Percentiles rank a stretch among this genome's conserved stretches.
phyloP scores from a whole-genome alignment of 768 basidiomycete species.

The Pulveroboletus frians region DNA sequence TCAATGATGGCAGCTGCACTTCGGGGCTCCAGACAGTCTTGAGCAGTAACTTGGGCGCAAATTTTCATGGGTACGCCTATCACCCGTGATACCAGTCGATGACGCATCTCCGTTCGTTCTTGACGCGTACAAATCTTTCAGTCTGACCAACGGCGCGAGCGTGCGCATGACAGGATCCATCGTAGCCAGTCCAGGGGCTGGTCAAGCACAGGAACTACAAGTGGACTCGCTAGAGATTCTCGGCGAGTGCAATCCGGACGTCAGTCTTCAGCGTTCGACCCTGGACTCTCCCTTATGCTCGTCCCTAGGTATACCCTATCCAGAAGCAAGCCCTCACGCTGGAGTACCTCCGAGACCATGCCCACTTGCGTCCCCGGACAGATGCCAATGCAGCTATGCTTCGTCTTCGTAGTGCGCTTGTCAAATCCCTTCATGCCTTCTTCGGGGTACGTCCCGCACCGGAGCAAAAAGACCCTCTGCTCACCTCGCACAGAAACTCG shows the following conservation, averaged over 20 bases:
- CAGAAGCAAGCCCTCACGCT: constrained; percentile 80
- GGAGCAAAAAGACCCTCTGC: background rate
- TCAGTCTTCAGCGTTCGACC: constrained; percentile 19
- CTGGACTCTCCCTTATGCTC: constrained; percentile 3
- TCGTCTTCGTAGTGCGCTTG: constrained; percentile 58
- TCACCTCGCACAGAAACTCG: constrained; percentile 50
- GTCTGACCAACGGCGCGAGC: constrained; percentile 51
- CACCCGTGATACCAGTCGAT: background rate
- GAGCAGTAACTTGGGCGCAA: constrained; percentile 21
- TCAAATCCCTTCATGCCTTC: constrained; percentile 54
- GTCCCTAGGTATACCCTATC: constrained; percentile 72
- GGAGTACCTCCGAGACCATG: constrained; percentile 79
- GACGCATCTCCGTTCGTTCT: background rate
- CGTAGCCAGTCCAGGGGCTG: constrained; percentile 41
- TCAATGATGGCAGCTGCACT: constrained; percentile 74
- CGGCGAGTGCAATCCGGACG: constrained; percentile 57
- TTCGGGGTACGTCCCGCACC: constrained; percentile 57
- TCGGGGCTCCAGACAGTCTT: constrained; percentile 79
- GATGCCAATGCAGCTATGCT: constrained; percentile 67
- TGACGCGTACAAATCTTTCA: constrained; percentile 18
- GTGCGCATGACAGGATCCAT: constrained; percentile 47
- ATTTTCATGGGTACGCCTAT: constrained; percentile 17
- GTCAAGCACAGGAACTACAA: constrained; percentile 49
- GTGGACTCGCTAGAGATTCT: constrained; percentile 46
- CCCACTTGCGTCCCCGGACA: constrained; percentile 84